phyloP scores from a whole-genome alignment of 2,329 filamentous ascomycete species.

The Trematosphaeria pertusa region DNA sequence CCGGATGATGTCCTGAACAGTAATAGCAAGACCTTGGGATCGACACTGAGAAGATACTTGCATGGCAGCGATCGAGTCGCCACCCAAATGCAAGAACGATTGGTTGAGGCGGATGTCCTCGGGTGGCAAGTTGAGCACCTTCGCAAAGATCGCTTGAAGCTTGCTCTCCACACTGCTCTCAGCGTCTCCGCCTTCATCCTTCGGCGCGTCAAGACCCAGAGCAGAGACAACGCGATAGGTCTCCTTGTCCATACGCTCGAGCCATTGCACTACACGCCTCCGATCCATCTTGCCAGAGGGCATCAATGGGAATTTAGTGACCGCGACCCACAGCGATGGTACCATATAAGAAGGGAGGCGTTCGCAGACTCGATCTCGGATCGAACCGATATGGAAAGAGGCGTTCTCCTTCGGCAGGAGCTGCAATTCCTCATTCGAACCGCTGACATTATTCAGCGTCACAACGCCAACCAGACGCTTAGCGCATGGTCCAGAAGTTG shows the following conservation, averaged over 20 bases:
- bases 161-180: constrained; percentile 37
- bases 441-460: constrained; percentile 28
- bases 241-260: constrained; percentile 38
- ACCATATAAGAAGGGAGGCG: constrained; percentile 44
- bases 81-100: constrained; percentile 43
- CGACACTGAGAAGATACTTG: constrained; percentile 42
- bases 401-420: constrained; percentile 30
- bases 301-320: constrained; percentile 38
- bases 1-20: constrained; percentile 43
- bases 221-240: constrained; percentile 36
- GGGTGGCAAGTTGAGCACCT: constrained; percentile 33
- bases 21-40: constrained; percentile 36
- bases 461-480: constrained; percentile 42
- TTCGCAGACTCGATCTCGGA: constrained; percentile 38
- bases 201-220: constrained; percentile 23
- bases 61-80: constrained; percentile 47
- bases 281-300: constrained; percentile 43
- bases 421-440: constrained; percentile 13
- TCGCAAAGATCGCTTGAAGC: constrained; percentile 39
- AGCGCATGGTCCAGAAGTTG: constrained; percentile 34
- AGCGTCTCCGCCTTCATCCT: constrained; percentile 20
- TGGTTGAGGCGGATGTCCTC: constrained; percentile 40
- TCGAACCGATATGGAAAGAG: constrained; percentile 27
- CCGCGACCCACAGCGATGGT: constrained; percentile 39
- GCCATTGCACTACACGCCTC: constrained; percentile 36